Evolutionary conservation across 1,284 basidiomycete species (phyloP).

Genomic region (Sphaerobolus stellatus): DNA sequence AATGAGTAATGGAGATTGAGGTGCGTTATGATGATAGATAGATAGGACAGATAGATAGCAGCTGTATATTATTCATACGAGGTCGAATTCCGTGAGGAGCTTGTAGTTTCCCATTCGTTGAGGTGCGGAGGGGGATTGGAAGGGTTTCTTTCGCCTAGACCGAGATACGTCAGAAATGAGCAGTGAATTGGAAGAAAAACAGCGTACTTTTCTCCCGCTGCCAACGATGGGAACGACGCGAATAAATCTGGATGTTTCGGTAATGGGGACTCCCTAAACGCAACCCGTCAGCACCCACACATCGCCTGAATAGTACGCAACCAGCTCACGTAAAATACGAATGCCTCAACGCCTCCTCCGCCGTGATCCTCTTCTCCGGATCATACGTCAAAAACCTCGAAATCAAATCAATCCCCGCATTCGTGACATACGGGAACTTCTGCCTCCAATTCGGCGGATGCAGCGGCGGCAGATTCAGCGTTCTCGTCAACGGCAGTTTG

Average conservation of each 20-base stretch:
- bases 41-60: no score
- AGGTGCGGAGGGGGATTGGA: constrained; percentile 77
- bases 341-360: constrained; percentile 87
- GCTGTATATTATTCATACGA: constrained; percentile 16
- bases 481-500: constrained; percentile 76
- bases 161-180: background rate
- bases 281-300: constrained; percentile 5
- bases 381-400: constrained; percentile 86
- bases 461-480: constrained; percentile 75
- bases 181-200: background rate
- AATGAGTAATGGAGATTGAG: no score
- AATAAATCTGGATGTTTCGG: constrained; percentile 99
- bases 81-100: constrained; percentile 46
- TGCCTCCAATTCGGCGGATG: constrained; percentile 70
- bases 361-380: constrained; percentile 79
- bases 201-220: constrained; percentile 92
- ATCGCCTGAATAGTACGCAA: background rate
- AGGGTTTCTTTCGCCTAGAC: constrained; percentile 67
- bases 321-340: constrained; percentile 82
- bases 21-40: no score
- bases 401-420: constrained; percentile 85
- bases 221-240: constrained; percentile 92
- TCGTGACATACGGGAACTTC: constrained; percentile 78
- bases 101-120: constrained; percentile 63
- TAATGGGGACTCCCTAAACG: constrained; percentile 79